Evolutionary conservation across 257 asterid genomes (phyloP).

Genomic region (Leptodermis oblonga): DNA sequence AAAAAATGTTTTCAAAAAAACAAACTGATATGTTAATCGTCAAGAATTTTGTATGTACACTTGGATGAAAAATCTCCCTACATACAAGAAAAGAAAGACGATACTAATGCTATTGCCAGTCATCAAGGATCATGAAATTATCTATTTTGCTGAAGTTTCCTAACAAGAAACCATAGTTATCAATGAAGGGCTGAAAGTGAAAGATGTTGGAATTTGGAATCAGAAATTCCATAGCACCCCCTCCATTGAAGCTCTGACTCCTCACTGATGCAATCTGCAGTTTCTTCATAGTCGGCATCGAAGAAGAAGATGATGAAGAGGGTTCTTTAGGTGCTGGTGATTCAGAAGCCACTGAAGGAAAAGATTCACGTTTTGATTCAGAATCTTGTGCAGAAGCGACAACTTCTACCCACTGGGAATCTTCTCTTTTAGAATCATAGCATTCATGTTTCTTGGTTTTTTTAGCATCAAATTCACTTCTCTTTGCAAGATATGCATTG

Average conservation of each 20-base stretch:
- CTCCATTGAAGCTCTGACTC: background rate
- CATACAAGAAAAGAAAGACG: background rate
- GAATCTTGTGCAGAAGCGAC: background rate
- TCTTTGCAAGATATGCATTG: background rate
- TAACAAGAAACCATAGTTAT: slow-evolving; percentile 7
- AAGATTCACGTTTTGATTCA: too few species aligned
- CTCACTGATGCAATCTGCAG: background rate
- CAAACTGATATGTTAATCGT: too few species aligned
- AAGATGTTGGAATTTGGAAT: background rate
- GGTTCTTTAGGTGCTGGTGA: background rate
- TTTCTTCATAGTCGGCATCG: background rate
- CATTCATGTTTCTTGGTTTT: too few species aligned
- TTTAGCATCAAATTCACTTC: background rate
- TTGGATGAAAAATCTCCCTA: background rate
- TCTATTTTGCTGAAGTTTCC: slow-evolving; percentile 7
- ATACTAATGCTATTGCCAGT: background rate
- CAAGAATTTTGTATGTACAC: background rate
- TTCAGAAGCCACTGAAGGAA: too few species aligned
- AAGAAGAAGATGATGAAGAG: too few species aligned
- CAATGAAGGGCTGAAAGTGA: slow-evolving; percentile 1
- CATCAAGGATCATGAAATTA: background rate
- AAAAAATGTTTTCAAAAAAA: too few species aligned
- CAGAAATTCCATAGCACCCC: background rate
- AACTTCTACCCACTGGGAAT: background rate
- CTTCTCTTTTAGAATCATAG: too few species aligned